Evolutionary conservation across 805 yeast species (phyloP).

Genomic region (Cyberlindnera bimundalis): DNA sequence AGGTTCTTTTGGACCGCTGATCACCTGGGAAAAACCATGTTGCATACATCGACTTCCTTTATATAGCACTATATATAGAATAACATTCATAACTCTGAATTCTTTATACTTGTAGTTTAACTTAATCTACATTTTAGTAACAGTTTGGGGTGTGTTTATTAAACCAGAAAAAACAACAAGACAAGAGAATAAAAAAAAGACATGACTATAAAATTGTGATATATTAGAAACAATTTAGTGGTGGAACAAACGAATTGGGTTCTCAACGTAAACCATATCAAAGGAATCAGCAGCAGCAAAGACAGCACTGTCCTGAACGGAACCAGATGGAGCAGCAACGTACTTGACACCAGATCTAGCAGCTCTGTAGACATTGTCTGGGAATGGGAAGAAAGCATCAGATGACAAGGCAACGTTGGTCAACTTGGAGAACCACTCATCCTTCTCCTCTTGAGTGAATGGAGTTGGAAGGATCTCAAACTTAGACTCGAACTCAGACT

Average conservation of each 20-base stretch:
- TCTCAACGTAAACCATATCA: slow-evolving; percentile 90
- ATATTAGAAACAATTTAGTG: slow-evolving; percentile 45
- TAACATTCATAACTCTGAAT: background rate
- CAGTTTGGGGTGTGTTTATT: slow-evolving; percentile 3
- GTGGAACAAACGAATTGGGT: slow-evolving; percentile 97
- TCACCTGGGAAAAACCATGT: slow-evolving; percentile 99
- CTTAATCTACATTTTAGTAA: too few species aligned
- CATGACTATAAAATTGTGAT: slow-evolving; percentile 1
- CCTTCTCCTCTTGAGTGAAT: slow-evolving; percentile 75
- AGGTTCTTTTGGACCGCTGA: slow-evolving; percentile 82
- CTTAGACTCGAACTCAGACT: slow-evolving; percentile 85
- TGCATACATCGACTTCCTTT: slow-evolving; percentile 61
- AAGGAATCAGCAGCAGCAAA: slow-evolving; percentile 92
- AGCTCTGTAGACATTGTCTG: slow-evolving; percentile 98
- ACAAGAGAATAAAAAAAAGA: background rate
- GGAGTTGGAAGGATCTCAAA: slow-evolving; percentile 83
- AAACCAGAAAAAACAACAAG: slow-evolving; percentile 2
- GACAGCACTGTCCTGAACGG: slow-evolving; percentile 96
- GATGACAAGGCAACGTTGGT: slow-evolving; percentile 88
- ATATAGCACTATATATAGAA: background rate
- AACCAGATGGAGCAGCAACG: slow-evolving; percentile 96
- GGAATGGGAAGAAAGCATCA: slow-evolving; percentile 99
- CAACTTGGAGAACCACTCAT: slow-evolving; percentile 80
- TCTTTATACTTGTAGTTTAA: too few species aligned
- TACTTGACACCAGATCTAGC: slow-evolving; percentile 94